These are phyloP conservation scores for Stromatinia cepivora DNA, from an alignment of 2,329 filamentous ascomycete species.

Conservation along the genomic window DNA sequence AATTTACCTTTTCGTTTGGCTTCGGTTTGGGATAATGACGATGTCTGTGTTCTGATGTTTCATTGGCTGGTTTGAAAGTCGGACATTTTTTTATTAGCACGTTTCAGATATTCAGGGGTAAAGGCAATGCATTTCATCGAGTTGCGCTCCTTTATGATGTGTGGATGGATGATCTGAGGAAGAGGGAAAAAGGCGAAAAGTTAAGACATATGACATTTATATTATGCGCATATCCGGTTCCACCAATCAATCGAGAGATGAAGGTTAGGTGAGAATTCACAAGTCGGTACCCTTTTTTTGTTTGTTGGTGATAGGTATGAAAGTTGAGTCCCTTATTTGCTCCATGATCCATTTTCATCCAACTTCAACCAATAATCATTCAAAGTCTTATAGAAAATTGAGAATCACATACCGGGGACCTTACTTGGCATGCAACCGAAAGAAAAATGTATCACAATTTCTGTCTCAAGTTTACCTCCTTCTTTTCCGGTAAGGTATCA, in stretches of 20 bases:
- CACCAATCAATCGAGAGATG: neutral
- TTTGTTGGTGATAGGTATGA: neutral
- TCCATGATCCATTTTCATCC: conserved; percentile 9
- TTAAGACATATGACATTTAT: neutral
- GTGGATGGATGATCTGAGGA: neutral
- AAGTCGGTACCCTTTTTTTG: no score
- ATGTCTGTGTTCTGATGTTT: neutral
- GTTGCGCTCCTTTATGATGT: neutral
- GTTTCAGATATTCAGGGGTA: conserved; percentile 9
- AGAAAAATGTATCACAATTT: neutral
- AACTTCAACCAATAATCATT: neutral
- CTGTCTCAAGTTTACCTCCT: conserved; percentile 18
- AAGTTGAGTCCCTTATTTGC: conserved; percentile 1
- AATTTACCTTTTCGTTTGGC: neutral
- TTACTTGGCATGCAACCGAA: conserved; percentile 14
- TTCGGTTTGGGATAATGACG: neutral
- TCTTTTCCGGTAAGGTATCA: conserved; percentile 2
- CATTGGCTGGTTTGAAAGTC: neutral
- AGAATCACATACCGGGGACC: conserved; percentile 7
- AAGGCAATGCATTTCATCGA: conserved; percentile 1
- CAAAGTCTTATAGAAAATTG: neutral
- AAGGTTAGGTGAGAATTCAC: no score
- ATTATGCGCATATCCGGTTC: neutral
- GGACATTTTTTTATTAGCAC: conserved; percentile 3
- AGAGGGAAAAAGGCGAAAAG: neutral